Base-by-base conservation (phyloP, 306 rosid species). In the Begonia fuchsioides region DNA sequence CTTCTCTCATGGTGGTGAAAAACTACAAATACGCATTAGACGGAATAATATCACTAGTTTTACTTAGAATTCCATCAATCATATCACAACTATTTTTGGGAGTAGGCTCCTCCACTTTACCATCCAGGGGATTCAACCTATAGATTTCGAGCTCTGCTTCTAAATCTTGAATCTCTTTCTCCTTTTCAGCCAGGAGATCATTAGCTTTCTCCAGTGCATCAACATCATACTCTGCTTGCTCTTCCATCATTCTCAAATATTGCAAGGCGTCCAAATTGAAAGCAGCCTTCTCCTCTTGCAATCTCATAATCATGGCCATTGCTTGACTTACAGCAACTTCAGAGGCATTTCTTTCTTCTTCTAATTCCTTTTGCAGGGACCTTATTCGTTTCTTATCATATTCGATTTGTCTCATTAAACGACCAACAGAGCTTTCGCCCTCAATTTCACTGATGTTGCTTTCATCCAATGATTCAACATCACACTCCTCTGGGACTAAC, bases 301-400 rank as follows among this genome's bases (percentile, higher is more conserved):
- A 71, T 76, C 88, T 75, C 15, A 90, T 90, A 54, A 90, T 90
- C 97, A 90, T 84, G 65, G 95, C 81, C 97, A 90, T 79, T 13
- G 97, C 80, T 75, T 81, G 72, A 77, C 76, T 73, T 58, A 81
- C 77, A 26, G 97, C 95, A 51, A 81, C 62, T 54, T 68, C 80
- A 47, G 95, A 54, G 16, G 95, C 97, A 40, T 61, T 90, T 62
- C 95, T 72, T 71, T 90, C 97, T 79, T 68, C 95, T 57, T 85
- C 92, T 54, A 90, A 46, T 63, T 90, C 97, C 66, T 54, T 76
- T 6, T 68, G 62, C 65, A 90, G 68, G 44, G 55, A 64, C 38
- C 43, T 70, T 45, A 90, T 61, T 71, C 70, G 71, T 63, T 70
- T 72, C 49, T 56, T 90, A 57, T 74, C 73, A 50, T 72, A 53